Evolutionary conservation across 176 grass and related monocot species (phyloP), one percentile per base, ranked within the genome.

Genomic region (Phoenix dactylifera): DNA sequence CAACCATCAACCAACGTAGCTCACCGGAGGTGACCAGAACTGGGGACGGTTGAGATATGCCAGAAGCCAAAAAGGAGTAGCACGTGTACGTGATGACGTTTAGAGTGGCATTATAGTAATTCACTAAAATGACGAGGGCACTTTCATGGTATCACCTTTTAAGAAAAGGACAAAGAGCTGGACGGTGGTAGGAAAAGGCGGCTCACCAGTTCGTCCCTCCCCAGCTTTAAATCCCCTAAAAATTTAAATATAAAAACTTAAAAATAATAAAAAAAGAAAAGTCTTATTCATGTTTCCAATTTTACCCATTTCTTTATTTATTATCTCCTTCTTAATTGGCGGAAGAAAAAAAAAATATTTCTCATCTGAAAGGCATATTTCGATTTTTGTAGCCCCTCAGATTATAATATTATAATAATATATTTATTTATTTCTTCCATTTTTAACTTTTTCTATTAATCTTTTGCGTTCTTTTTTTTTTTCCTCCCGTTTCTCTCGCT

Each of bases 401-500:
- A 71, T 81, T 81, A 70, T 65, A 75, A 56, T 64, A 81, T 51
- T 70, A 24, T 51, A 60, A 65, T 81, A 73, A 81, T 55, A 14
- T 64, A 51, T 14, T 55, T 30, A 44, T 44, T 29, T 66, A 71
- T 56, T 63, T 65, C 64, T 39, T 6, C 0, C 5, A 17, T 61
- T 65, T 32, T 56, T 49, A 16, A 26, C 64, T 49, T 75, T 49
- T 64, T 52, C 52, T 52, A 75, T 75, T 58, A 53, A 70, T 71
- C 52, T 81, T 60, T 81, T 73, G 56, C 57, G 69, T 74, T 75
- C 59, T 63, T 77, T 80, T 65, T 80, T 80, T 83, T 77, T 80
- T 84, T 74, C 84, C 77, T 77, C 57, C 78, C 79, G 79, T 83
- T 71, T 63, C 76, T 76, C 76, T 78, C 82, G 83, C 80, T 90